phyloP scores from a whole-genome alignment of 2,329 filamentous ascomycete species.

The Xylariaceae sp. region DNA sequence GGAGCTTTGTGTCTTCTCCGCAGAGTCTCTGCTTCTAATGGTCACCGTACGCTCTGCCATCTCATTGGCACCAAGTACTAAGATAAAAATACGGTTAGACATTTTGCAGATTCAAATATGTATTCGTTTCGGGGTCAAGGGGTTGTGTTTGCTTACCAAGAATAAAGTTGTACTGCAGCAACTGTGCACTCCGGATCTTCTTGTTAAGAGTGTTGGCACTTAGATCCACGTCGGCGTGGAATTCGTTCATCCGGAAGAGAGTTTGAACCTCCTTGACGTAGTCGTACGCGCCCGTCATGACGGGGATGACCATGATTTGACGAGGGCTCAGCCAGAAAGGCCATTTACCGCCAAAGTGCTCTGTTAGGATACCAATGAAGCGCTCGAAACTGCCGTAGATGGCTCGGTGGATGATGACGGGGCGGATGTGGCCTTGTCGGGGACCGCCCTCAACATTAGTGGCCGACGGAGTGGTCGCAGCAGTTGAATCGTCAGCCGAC shows the following conservation, averaged over 20 bases:
- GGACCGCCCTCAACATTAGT: slow-evolving; percentile 39
- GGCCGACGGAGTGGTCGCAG: slow-evolving; percentile 27
- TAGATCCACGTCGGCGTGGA: slow-evolving; percentile 67
- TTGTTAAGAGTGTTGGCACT: slow-evolving; percentile 79
- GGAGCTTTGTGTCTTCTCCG: slow-evolving; percentile 22
- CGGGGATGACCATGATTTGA: slow-evolving; percentile 73
- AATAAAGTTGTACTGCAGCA: slow-evolving; percentile 79
- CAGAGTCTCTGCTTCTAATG: slow-evolving; percentile 23
- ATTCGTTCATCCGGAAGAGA: slow-evolving; percentile 59
- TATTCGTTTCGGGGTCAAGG: background rate
- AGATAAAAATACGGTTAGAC: slow-evolving; percentile 1
- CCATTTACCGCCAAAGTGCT: slow-evolving; percentile 85
- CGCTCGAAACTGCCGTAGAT: slow-evolving; percentile 64
- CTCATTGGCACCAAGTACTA: slow-evolving; percentile 27
- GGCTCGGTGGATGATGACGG: slow-evolving; percentile 82
- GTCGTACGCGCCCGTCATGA: slow-evolving; percentile 64
- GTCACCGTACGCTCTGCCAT: slow-evolving; percentile 25
- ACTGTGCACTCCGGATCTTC: slow-evolving; percentile 78
- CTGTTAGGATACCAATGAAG: slow-evolving; percentile 68
- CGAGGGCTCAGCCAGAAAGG: slow-evolving; percentile 84
- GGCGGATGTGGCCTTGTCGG: slow-evolving; percentile 67
- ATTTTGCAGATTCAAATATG: background rate
- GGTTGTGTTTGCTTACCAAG: slow-evolving; percentile 52
- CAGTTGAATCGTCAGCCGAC: slow-evolving; percentile 28
- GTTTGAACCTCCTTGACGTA: slow-evolving; percentile 70